phyloP scores from a whole-genome alignment of 345 rosid species.

The Erodium maritimum region DNA sequence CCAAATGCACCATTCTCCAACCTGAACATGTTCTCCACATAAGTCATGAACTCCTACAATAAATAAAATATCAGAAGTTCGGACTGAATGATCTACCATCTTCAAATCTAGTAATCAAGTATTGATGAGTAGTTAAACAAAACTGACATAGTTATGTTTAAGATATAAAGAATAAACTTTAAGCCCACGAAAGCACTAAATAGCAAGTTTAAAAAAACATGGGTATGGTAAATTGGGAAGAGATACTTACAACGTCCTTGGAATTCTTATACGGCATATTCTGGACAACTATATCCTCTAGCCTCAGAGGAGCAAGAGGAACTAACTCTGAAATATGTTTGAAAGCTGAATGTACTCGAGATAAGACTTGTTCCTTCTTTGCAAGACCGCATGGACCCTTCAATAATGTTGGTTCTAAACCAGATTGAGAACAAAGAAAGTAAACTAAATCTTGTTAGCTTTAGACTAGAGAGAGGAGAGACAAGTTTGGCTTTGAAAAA shows the following conservation, averaged over 20 bases:
- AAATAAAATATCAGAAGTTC: constrained; percentile 9
- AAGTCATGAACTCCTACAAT: constrained; percentile 26
- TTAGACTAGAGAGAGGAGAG: too few relatives aligned
- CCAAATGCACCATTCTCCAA: constrained; percentile 65
- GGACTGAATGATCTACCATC: background rate
- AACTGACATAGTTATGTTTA: too few relatives aligned
- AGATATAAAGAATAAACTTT: too few relatives aligned
- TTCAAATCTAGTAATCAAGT: background rate
- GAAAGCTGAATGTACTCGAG: constrained; percentile 62
- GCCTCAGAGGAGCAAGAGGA: constrained; percentile 63
- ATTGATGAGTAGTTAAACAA: background rate
- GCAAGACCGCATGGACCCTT: constrained; percentile 29
- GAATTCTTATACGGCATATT: constrained; percentile 43
- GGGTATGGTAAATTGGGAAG: background rate
- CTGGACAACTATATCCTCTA: constrained; percentile 39
- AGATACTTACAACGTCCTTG: constrained; percentile 18
- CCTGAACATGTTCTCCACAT: constrained; percentile 69
- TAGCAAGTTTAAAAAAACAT: background rate
- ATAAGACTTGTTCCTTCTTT: constrained; percentile 51
- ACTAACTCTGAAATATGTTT: constrained; percentile 42
- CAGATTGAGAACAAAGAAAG: too few relatives aligned
- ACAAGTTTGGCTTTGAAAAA: too few relatives aligned
- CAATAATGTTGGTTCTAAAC: too few relatives aligned
- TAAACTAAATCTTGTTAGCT: too few relatives aligned
- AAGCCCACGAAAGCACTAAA: background rate